Conservation (phyloP, 2,329 filamentous ascomycete species). For the Fusarium paranaense region DNA sequence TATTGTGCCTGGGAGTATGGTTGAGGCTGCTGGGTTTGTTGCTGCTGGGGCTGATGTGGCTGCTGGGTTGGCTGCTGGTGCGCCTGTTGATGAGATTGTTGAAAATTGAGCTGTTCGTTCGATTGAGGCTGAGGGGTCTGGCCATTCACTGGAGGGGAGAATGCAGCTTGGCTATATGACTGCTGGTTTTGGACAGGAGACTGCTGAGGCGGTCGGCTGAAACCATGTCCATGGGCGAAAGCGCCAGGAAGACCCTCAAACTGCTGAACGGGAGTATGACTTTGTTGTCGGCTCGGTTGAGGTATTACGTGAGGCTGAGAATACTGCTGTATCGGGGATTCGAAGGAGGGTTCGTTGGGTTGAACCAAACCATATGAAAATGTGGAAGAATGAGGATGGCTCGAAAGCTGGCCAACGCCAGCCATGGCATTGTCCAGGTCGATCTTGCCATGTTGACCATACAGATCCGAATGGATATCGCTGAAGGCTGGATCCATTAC, state of each 20-base stretch:
- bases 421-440: slow-evolving; percentile 44
- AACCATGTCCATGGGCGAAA: slow-evolving; percentile 44
- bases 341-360: slow-evolving; percentile 49
- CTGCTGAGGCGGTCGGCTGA: slow-evolving; percentile 43
- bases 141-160: slow-evolving; percentile 42
- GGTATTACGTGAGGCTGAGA: slow-evolving; percentile 49
- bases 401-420: slow-evolving; percentile 48
- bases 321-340: slow-evolving; percentile 48
- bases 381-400: slow-evolving; percentile 48
- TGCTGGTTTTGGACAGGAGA: slow-evolving; percentile 47
- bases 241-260: slow-evolving; percentile 43
- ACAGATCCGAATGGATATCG: slow-evolving; percentile 53
- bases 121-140: slow-evolving; percentile 43
- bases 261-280: slow-evolving; percentile 50
- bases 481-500: slow-evolving; percentile 53
- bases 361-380: slow-evolving; percentile 51
- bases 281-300: slow-evolving; percentile 48
- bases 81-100: slow-evolving; percentile 39
- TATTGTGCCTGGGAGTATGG: slow-evolving; percentile 39
- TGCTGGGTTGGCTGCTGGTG: slow-evolving; percentile 43
- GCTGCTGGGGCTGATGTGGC: slow-evolving; percentile 20
- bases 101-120: slow-evolving; percentile 39
- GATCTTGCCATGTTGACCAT: slow-evolving; percentile 51
- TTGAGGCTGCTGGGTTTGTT: slow-evolving; percentile 34
- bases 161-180: slow-evolving; percentile 39